Evolutionary conservation across 202 grass and related monocot species (phyloP).

Genomic region (Alloteropsis angusta): DNA sequence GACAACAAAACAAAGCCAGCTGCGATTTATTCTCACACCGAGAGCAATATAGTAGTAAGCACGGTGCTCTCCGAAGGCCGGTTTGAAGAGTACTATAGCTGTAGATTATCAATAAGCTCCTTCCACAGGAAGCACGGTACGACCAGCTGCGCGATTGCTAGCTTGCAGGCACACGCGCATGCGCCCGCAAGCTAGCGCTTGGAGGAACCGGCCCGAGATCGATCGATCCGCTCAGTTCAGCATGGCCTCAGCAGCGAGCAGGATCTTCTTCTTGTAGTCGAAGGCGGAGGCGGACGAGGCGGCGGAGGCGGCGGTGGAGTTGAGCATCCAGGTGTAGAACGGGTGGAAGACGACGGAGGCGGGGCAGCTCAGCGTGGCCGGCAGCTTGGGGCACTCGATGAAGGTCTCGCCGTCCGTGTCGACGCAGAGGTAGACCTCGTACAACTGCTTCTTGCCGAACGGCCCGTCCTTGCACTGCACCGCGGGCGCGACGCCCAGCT

Average conservation of each 20-base stretch:
- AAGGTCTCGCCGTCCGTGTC: constrained; percentile 26
- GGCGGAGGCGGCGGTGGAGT: background rate
- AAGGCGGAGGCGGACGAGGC: background rate
- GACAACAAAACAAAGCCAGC: no score
- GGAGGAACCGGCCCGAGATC: background rate
- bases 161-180: background rate
- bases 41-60: background rate
- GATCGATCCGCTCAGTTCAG: background rate
- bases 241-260: background rate
- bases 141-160: background rate
- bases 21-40: background rate
- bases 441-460: constrained; percentile 28
- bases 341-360: constrained; percentile 23
- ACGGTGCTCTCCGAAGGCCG: background rate
- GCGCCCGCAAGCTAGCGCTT: background rate
- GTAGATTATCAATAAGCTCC: background rate
- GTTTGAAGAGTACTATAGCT: background rate
- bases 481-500: constrained; percentile 20
- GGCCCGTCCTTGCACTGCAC: constrained; percentile 25
- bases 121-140: background rate
- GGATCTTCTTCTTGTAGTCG: background rate
- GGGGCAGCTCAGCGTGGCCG: constrained; percentile 1
- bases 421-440: constrained; percentile 36
- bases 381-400: constrained; percentile 41
- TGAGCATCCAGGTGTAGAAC: constrained; percentile 36